Evolutionary conservation across 2,329 filamentous ascomycete species (phyloP).

Genomic region (Arthrinium phaeospermum): DNA sequence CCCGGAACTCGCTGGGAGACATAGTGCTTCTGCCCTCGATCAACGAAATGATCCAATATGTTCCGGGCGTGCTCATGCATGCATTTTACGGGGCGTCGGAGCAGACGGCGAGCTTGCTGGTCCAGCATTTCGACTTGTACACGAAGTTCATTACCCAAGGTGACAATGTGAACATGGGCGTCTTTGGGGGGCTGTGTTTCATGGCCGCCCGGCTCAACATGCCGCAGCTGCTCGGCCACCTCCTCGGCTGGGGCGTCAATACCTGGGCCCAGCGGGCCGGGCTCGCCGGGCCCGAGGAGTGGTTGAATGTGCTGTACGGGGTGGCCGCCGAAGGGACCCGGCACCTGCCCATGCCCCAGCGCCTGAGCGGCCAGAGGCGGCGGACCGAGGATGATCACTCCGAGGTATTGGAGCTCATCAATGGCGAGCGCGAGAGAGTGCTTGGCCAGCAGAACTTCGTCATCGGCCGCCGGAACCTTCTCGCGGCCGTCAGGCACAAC

Average conservation of each 20-base stretch:
- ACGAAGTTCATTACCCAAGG: background rate
- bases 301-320: background rate
- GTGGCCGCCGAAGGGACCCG: background rate
- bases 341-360: background rate
- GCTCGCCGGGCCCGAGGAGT: background rate
- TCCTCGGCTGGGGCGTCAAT: background rate
- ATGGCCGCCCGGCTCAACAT: background rate
- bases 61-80: background rate
- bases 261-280: background rate
- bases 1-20: background rate
- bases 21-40: background rate
- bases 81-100: background rate
- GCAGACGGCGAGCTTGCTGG: background rate
- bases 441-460: too few species aligned
- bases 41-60: background rate
- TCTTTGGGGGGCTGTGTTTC: background rate
- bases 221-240: background rate
- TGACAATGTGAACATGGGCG: background rate
- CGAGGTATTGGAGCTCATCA: too few species aligned
- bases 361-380: too few species aligned
- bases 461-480: too few species aligned
- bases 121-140: background rate
- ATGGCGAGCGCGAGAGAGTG: too few species aligned
- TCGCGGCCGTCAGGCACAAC: too few species aligned
- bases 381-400: too few species aligned